Base-by-base conservation (phyloP, 805 yeast species). In the Clavispora phyllophila region DNA sequence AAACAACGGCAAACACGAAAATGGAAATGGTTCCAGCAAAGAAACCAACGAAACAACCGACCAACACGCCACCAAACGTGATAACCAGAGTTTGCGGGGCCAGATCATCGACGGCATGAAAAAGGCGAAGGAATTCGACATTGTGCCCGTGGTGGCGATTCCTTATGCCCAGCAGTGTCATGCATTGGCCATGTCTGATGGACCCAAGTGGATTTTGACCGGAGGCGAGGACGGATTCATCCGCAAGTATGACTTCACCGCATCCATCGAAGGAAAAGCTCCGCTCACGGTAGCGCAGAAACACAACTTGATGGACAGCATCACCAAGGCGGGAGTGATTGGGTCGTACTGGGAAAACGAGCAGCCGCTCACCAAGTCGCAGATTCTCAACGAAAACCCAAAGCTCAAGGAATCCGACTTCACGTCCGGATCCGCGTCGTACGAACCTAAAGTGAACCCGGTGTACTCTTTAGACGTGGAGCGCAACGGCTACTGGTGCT, bases 151-250 rank as follows among this genome's bases (percentile, higher is more conserved):
- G 9, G 95, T 85, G 17, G 96, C 97, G 2, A 82, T 90, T 9
- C 91, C 96, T 1, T 88, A 87, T 54, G 74, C 87, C 1, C 66
- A 87, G 1, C 82, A 85, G 22, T 83, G 93, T 25, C 88, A 88
- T 62, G 76, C 93, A 2, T 52, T 91, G 27, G 83, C 90, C 2
- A 68, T 88, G 36, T 78, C 95, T 1, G 79, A 77, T 53, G 95
- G 95, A 5, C 82, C 89, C 33, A 82, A 82, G 56, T 90, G 89
- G 84, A 70, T 93, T 31, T 84, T 90, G 54, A 83, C 96, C 0
- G 99, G 99, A 17, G 98, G 98, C 9, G 91, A 85, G 50, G 99
- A 93, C 62, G 99, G 99, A 4, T 87, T 81, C 54, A 85, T 93
- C 26, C 71, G 99, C 37, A 89, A 86, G 58, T 93, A 84, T 65